Evolutionary conservation across 352 stramenopile genomes (phyloP).

Genomic region (Phytophthora pistaciae): DNA sequence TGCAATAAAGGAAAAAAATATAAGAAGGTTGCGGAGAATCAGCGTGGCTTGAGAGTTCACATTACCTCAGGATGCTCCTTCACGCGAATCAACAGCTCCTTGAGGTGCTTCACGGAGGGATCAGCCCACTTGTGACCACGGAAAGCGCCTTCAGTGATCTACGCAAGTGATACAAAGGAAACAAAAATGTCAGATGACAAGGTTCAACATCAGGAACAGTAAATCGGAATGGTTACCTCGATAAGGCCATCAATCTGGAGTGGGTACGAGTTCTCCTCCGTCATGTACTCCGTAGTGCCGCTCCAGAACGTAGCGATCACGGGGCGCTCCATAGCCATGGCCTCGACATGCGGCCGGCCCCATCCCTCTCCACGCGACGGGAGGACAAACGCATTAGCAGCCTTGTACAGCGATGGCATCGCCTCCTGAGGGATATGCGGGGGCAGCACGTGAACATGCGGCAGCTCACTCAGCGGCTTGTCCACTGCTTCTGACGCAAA

Average conservation of each 20-base stretch:
- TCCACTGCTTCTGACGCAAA: slow-evolving; percentile 59
- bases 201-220: neutral
- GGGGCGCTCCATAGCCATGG: slow-evolving; percentile 93
- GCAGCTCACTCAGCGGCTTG: slow-evolving; percentile 59
- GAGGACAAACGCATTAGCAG: slow-evolving; percentile 88
- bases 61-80: slow-evolving; percentile 67
- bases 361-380: slow-evolving; percentile 95
- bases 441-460: slow-evolving; percentile 68
- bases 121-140: slow-evolving; percentile 88
- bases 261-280: slow-evolving; percentile 85
- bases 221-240: slow-evolving; percentile 45
- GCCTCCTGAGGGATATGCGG: slow-evolving; percentile 65
- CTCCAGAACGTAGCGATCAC: slow-evolving; percentile 95
- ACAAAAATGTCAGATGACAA: neutral
- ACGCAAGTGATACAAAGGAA: slow-evolving; percentile 4
- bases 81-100: slow-evolving; percentile 69
- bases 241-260: slow-evolving; percentile 83
- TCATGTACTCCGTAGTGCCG: slow-evolving; percentile 92
- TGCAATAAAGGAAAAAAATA: slow-evolving; percentile 15
- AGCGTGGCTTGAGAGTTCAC: too few relatives aligned
- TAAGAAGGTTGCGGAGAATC: neutral
- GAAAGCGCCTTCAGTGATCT: slow-evolving; percentile 87
- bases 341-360: slow-evolving; percentile 94
- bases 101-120: slow-evolving; percentile 78
- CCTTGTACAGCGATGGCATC: slow-evolving; percentile 78